Percentiles rank a stretch among this genome's conserved stretches.
Conservation (phyloP, 148 eudicot species). For the Euryodendron excelsum region DNA sequence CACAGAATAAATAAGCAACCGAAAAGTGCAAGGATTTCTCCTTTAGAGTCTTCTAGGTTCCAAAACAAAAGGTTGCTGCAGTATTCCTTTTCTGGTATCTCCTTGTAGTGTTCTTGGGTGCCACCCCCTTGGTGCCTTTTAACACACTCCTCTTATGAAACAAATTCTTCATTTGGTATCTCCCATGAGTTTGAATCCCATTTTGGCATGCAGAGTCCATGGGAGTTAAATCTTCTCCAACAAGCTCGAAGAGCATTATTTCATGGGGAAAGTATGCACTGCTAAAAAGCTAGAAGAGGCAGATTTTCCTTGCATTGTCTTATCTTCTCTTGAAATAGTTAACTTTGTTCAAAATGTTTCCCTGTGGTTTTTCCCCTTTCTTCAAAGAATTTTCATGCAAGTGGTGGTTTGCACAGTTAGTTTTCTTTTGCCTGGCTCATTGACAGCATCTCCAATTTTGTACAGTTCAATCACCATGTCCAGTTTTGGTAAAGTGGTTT, state of each 20-base stretch:
- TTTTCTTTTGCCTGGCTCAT: not conserved
- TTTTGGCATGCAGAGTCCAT: not conserved
- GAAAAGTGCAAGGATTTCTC: no score
- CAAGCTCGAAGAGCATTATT: not conserved
- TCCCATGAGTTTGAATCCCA: slow-evolving; percentile 5
- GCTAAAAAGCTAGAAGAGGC: not conserved
- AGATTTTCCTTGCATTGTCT: not conserved
- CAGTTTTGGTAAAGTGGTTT: not conserved
- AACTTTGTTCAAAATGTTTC: not conserved
- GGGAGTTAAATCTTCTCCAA: not conserved
- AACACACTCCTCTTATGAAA: no score
- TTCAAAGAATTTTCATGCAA: not conserved
- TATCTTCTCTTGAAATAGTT: not conserved
- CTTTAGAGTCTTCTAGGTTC: not conserved
- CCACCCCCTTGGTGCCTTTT: no score
- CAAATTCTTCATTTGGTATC: no score
- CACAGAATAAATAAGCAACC: no score
- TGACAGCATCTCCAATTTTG: not conserved
- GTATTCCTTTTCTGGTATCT: not conserved
- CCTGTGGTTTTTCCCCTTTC: not conserved
- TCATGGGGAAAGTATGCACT: not conserved
- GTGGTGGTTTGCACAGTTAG: not conserved
- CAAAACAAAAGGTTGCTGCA: not conserved
- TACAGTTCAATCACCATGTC: not conserved
- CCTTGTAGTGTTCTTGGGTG: no score